These are phyloP conservation scores for Schizosaccharomyces japonicus DNA, from an alignment of 805 yeast species.

Conservation along the genomic window DNA sequence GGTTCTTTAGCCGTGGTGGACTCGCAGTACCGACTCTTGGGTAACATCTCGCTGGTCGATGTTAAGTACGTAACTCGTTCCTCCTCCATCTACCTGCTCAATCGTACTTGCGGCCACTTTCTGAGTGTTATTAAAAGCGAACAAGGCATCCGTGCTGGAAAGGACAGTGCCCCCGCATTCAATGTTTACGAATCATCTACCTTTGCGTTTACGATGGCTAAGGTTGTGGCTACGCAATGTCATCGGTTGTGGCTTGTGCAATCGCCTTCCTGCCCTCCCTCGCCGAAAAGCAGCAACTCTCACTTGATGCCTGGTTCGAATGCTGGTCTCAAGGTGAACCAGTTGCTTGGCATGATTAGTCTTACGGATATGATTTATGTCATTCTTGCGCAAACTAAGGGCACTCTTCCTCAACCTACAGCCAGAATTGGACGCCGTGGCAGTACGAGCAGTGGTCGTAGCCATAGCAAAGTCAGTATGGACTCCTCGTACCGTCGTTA, in stretches of 20 bases:
- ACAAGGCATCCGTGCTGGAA: constrained; percentile 81
- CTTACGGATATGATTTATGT: constrained; percentile 2
- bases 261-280: constrained; percentile 1
- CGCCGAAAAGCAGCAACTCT: constrained; percentile 2
- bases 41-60: constrained; percentile 86
- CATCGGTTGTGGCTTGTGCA: constrained; percentile 27
- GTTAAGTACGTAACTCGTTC: constrained; percentile 40
- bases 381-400: background rate
- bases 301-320: background rate
- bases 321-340: background rate
- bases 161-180: constrained; percentile 90
- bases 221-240: constrained; percentile 80
- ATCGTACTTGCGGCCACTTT: constrained; percentile 67
- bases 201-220: constrained; percentile 73
- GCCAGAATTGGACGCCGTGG: background rate
- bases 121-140: constrained; percentile 63
- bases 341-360: background rate
- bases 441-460: constrained; percentile 1
- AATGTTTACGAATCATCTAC: constrained; percentile 65
- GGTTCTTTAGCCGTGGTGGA: constrained; percentile 87
- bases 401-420: background rate
- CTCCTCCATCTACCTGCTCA: constrained; percentile 48
- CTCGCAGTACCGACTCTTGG: constrained; percentile 45
- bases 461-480: constrained; percentile 1
- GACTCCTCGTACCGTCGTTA: background rate